phyloP scores from a whole-genome alignment of 225 moss, liverwort and hornwort species.

The Neckera pumila region DNA sequence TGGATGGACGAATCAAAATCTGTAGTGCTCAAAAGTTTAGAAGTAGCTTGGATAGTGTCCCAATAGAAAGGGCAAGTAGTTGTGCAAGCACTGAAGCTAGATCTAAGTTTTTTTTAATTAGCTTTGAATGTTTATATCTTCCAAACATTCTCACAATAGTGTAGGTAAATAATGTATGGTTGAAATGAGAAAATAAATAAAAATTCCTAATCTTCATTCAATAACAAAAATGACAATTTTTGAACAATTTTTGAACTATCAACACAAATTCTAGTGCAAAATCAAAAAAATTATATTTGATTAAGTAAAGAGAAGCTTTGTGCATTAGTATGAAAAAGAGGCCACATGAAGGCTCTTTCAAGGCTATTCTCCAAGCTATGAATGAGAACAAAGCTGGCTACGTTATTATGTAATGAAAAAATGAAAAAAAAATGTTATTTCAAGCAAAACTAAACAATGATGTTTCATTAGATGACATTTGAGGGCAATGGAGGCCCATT shows the following conservation, averaged over 20 bases:
- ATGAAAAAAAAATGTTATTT: too few relatives aligned
- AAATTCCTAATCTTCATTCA: background rate
- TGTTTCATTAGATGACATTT: too few relatives aligned
- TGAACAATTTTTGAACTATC: background rate
- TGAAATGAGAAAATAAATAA: background rate
- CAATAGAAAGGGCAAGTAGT: background rate
- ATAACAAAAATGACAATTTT: background rate
- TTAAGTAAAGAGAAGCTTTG: background rate
- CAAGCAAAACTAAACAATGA: too few relatives aligned
- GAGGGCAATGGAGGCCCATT: too few relatives aligned
- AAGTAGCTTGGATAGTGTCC: rapidly evolving
- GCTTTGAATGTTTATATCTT: background rate
- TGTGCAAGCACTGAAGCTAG: rapidly evolving
- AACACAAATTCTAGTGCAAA: background rate
- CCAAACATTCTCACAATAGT: background rate
- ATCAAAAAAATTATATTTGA: background rate
- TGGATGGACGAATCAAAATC: rapidly evolving
- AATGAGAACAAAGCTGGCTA: too few relatives aligned
- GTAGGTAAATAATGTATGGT: too few relatives aligned
- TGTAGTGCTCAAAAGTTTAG: background rate
- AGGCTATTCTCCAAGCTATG: too few relatives aligned
- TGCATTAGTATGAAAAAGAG: too few relatives aligned
- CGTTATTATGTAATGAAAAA: too few relatives aligned
- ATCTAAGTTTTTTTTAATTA: background rate
- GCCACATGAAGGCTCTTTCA: too few relatives aligned